phyloP scores from a whole-genome alignment of 129 eudicot genomes.

The carrot (Daucus carota) region DNA sequence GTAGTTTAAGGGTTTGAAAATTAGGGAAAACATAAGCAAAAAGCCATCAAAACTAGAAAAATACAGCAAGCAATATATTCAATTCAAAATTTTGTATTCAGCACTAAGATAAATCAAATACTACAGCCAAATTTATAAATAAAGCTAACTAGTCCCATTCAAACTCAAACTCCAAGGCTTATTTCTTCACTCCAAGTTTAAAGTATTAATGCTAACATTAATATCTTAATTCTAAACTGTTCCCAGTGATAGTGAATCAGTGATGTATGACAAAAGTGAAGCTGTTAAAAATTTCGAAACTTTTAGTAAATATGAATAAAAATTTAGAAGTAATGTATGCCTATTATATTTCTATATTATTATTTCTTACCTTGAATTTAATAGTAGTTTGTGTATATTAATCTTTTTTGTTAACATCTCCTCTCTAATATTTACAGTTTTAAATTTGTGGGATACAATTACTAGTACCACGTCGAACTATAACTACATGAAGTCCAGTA shows the following conservation, averaged over 20 bases:
- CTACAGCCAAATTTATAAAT: background rate
- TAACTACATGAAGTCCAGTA: too few species aligned
- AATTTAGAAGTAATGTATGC: too few species aligned
- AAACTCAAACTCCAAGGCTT: background rate
- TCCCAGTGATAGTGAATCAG: background rate
- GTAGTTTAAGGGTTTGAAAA: background rate
- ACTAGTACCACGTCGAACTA: too few species aligned
- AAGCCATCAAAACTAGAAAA: background rate
- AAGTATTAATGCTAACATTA: background rate
- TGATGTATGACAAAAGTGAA: background rate
- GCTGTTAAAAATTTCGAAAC: too few species aligned
- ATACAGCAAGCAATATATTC: background rate
- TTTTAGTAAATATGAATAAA: too few species aligned
- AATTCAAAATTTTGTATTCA: background rate
- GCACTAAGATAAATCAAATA: background rate
- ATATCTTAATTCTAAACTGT: background rate
- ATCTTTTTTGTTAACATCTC: too few species aligned
- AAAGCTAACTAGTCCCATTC: background rate
- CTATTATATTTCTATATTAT: too few species aligned
- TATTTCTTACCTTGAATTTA: too few species aligned
- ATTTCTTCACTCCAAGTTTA: background rate
- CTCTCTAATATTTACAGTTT: too few species aligned
- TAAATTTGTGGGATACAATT: too few species aligned
- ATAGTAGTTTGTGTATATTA: too few species aligned
- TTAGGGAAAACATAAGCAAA: background rate